Evolutionary conservation across 2,329 filamentous ascomycete species (phyloP), one percentile per base, ranked within the genome.

Genomic region (Metarhizium sp.): DNA sequence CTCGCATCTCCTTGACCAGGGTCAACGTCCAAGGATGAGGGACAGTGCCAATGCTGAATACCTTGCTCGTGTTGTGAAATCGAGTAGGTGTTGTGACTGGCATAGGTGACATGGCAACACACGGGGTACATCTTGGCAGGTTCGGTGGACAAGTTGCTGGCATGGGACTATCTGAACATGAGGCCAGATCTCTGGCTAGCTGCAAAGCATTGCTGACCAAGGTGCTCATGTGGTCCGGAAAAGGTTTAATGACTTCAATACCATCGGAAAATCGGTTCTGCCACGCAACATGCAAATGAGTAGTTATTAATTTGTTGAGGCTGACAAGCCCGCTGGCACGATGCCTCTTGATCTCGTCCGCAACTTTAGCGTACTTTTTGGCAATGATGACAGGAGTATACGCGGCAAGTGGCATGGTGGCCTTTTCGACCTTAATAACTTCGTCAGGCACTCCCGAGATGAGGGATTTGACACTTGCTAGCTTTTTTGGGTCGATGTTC

Each of bases 21-120:
- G 85, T 80, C 46, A 90, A 77, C 1, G 92, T 96, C 75, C 91
- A 95, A 0, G 94, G 94, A 67, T 99, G 94, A 0, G 92, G 92
- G 13, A 97, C 86, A 0, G 85, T 88, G 57, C 87, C 91, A 59
- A 99, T 88, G 2, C 87, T 90, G 73, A 91, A 97, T 16, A 87
- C 67, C 1, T 76, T 77, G 14, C 85, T 85, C 4, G 78, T 79
- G 69, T 96, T 96, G 55, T 79, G 79, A 69, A 90, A 94, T 18
- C 78, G 73, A 3, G 80, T 71, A 2, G 84, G 81, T 0, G 85
- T 86, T n/a, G 78, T 75, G 61, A 95, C 79, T 52, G 80, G 81
- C 71, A 90, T 78, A 0, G 81, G 78, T 36, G 80, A 78, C 29
- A 82, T 75, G 18, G 83, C 79, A 18, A 63, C 61, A 70, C 92